Percentiles rank a stretch among this genome's conserved stretches.
These are phyloP conservation scores for Candida michaelii DNA, from an alignment of 805 yeast genomes.

Conservation along the genomic window DNA sequence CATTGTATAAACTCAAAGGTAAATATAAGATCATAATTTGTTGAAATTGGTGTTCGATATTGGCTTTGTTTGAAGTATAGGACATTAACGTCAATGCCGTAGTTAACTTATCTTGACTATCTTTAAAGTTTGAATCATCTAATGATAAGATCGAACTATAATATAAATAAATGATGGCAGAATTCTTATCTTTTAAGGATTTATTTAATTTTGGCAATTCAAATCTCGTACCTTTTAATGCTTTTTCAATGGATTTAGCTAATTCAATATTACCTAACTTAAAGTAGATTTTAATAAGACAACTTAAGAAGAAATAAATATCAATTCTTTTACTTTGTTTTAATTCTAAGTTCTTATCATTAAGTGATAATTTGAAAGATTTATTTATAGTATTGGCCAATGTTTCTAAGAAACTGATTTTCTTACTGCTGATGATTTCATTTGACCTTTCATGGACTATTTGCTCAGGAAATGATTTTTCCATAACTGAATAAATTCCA, in stretches of 20 bases:
- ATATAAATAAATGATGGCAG: constrained; percentile 62
- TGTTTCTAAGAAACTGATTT: constrained; percentile 41
- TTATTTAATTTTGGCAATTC: constrained; percentile 55
- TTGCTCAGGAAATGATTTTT: constrained; percentile 27
- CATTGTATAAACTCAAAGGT: constrained; percentile 59
- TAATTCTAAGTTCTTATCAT: constrained; percentile 65
- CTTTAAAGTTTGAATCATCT: constrained; percentile 58
- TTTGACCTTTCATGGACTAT: constrained; percentile 18
- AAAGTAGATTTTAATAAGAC: constrained; percentile 69
- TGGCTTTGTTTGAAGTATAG: constrained; percentile 18
- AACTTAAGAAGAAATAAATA: constrained; percentile 68
- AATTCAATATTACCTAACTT: constrained; percentile 64
- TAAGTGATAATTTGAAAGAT: constrained; percentile 73
- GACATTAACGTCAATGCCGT: constrained; percentile 45
- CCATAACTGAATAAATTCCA: constrained; percentile 38
- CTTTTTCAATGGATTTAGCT: constrained; percentile 73
- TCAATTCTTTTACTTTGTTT: constrained; percentile 55
- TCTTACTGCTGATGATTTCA: constrained; percentile 11
- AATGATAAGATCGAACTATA: constrained; percentile 67
- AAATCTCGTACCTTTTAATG: constrained; percentile 51
- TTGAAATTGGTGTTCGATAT: constrained; percentile 34
- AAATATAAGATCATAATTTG: constrained; percentile 58
- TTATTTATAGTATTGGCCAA: constrained; percentile 67
- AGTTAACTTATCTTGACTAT: constrained; percentile 51
- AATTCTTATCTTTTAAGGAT: constrained; percentile 32